A percentile compares a stretch with the other conserved stretches of the same genome.
Evolutionary conservation across 169 alveolate genomes (phyloP).

Genomic region (Babesia ovis): DNA sequence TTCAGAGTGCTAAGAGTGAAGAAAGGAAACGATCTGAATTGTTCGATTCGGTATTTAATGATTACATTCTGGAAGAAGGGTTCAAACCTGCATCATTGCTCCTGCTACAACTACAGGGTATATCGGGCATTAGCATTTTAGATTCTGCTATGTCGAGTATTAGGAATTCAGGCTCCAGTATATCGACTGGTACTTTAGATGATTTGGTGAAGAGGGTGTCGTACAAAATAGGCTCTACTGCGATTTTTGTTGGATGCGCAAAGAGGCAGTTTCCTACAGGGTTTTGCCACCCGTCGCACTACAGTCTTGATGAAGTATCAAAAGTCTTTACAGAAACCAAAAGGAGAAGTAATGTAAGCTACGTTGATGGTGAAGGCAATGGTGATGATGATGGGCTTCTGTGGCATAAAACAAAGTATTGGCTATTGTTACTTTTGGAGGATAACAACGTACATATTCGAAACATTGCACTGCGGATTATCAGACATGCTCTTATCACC

Average conservation of each 20-base stretch:
- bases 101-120: slow-evolving; percentile 7
- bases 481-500: slow-evolving; percentile 45
- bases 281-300: background rate
- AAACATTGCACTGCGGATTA: slow-evolving; percentile 33
- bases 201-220: background rate
- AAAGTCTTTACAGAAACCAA: background rate
- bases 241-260: slow-evolving; percentile 5
- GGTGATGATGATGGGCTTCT: background rate
- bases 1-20: background rate
- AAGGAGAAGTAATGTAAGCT: background rate
- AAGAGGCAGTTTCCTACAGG: slow-evolving; percentile 26
- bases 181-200: background rate
- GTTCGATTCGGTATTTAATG: background rate
- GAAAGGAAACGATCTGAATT: background rate
- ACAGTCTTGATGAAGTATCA: slow-evolving; percentile 2
- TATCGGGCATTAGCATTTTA: background rate
- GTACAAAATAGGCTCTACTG: background rate
- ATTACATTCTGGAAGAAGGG: slow-evolving; percentile 8
- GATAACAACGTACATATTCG: slow-evolving; percentile 16
- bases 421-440: slow-evolving; percentile 49
- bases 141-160: background rate
- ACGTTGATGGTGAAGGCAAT: background rate
- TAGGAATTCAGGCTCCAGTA: background rate
- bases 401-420: slow-evolving; percentile 31
- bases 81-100: slow-evolving; percentile 31